Evolutionary conservation across 331 rosid species (phyloP), one percentile per base, ranked within the genome.

Genomic region (Stylosanthes scabra): DNA sequence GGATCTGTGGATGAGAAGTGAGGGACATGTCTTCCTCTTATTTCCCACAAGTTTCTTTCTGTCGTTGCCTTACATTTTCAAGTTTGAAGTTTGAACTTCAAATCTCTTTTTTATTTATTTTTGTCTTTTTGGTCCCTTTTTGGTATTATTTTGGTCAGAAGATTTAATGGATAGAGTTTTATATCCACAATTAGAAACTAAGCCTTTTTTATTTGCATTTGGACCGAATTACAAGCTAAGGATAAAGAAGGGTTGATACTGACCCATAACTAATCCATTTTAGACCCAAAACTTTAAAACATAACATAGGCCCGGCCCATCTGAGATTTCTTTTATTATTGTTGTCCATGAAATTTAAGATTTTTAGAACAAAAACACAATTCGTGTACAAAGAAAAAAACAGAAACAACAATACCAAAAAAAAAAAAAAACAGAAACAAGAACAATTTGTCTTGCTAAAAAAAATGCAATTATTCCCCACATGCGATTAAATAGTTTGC

Each of bases 1-100:
- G 74, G 78, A 72, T 79, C 65, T 88, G 96, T 89, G 97, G 96
- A 83, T 79, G 93, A 81, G 85, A 87, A 87, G 80, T 27, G 76
- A 74, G 79, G 16, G 63, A 71, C 55, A 61, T 76, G 82, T 83
- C 78, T 70, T 74, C 66, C 74, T 70, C 80, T 40, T 74, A 8
- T 56, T 80, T 77, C 64, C 79, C 74, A 68, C 79, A 69, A 67
- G 65, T 70, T 70, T 52, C 7, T 41, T 7, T 50, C 15, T 68
- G 60, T 52, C 40, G 13, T n/a, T 16, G 60, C 42, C 37, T 3
- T 20, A 20, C 25, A 20, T 20, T 20, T 31, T 2, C 37, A 31
- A 20, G 25, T 20, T 42, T 25, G 28, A 31, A 20, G 25, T 20
- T 42, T 25, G 28, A 25, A 59, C 25, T 68, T 31, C 42, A 39